A percentile compares a stretch with the other conserved stretches of the same genome.
Evolutionary conservation across 805 yeast species (phyloP).

Genomic region (Wickerhamomyces silvicola): DNA sequence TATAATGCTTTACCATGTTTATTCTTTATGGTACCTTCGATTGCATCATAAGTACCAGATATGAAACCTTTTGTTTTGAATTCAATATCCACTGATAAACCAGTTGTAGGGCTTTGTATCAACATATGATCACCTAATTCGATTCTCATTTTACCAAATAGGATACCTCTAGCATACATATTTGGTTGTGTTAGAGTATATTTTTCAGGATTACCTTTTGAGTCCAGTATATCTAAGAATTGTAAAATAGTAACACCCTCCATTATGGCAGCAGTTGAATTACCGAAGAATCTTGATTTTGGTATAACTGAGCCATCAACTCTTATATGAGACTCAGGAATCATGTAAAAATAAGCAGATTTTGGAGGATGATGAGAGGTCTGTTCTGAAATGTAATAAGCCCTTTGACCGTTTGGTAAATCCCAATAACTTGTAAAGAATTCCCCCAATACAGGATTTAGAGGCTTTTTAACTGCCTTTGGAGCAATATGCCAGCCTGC

Average conservation of each 20-base stretch:
- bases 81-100: conserved; percentile 72
- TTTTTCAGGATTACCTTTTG: conserved; percentile 48
- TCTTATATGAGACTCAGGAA: conserved; percentile 74
- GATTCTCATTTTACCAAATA: conserved; percentile 82
- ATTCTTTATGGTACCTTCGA: conserved; percentile 65
- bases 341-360: conserved; percentile 82
- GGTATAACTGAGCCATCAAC: conserved; percentile 90
- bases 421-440: conserved; percentile 92
- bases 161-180: conserved; percentile 87
- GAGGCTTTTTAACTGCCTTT: conserved; percentile 94
- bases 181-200: conserved; percentile 93
- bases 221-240: conserved; percentile 51
- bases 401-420: conserved; percentile 59
- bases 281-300: conserved; percentile 82
- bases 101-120: conserved; percentile 55
- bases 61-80: conserved; percentile 94
- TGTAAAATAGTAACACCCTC: conserved; percentile 77
- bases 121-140: conserved; percentile 90
- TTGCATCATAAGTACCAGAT: conserved; percentile 85
- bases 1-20: conserved; percentile 48
- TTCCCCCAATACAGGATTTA: conserved; percentile 93
- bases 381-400: conserved; percentile 88
- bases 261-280: conserved; percentile 96
- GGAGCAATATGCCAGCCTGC: conserved; percentile 98
- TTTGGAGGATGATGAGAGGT: conserved; percentile 99